phyloP scores from a whole-genome alignment of 345 rosid species.

The Hibiscus tridactylites region DNA sequence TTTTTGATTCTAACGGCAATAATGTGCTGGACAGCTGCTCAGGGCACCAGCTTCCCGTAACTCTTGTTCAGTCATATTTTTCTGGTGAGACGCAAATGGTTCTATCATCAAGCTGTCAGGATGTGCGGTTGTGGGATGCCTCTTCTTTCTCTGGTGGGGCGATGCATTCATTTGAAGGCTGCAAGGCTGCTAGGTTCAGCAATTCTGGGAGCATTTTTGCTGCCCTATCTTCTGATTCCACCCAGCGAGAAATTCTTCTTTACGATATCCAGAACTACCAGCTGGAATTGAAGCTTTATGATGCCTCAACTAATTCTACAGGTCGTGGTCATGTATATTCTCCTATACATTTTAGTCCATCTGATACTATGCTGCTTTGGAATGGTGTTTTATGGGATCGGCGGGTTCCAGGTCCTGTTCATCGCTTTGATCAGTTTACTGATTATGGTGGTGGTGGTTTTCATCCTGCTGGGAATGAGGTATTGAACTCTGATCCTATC shows the following conservation, averaged over 20 bases:
- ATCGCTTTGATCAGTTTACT: slow-evolving; percentile 81
- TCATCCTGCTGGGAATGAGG: slow-evolving; percentile 99
- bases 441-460: slow-evolving; percentile 98
- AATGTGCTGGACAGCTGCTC: slow-evolving; percentile 61
- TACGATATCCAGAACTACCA: slow-evolving; percentile 74
- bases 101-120: slow-evolving; percentile 81
- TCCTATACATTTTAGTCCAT: slow-evolving; percentile 79
- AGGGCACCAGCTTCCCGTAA: slow-evolving; percentile 74
- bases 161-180: slow-evolving; percentile 62
- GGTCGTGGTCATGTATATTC: slow-evolving; percentile 72
- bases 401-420: slow-evolving; percentile 46
- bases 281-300: slow-evolving; percentile 47
- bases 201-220: slow-evolving; percentile 70
- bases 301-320: slow-evolving; percentile 41
- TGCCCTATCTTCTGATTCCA: slow-evolving; percentile 50
- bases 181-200: slow-evolving; percentile 90
- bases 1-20: slow-evolving; percentile 64
- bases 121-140: slow-evolving; percentile 88
- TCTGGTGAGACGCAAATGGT: slow-evolving; percentile 57
- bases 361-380: slow-evolving; percentile 79
- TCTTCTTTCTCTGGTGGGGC: slow-evolving; percentile 61
- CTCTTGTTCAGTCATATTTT: slow-evolving; percentile 57
- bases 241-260: slow-evolving; percentile 67
- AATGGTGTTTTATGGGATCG: slow-evolving; percentile 87
- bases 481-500: slow-evolving; percentile 17